Base-by-base conservation (phyloP, 805 yeast species). In the Candida caryicola region DNA sequence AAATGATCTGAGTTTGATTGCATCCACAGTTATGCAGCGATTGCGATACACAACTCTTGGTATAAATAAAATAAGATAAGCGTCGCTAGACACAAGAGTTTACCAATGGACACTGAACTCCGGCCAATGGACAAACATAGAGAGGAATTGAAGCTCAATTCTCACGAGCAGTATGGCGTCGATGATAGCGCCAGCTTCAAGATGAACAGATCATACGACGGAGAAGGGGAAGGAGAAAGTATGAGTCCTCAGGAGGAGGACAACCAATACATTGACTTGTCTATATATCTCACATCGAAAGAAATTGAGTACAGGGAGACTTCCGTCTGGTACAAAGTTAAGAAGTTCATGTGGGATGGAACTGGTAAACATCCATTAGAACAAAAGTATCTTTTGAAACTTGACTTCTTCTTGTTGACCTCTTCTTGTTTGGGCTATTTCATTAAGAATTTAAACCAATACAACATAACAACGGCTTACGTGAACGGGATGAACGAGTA, bases 331-430 rank as follows among this genome's bases (percentile, higher is more conserved):
- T 13, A 23, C 29, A 35, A 39, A 14, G 8, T 31, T 18, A 17
- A 26, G 18, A 33, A 31, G 5, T 54, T 34, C 31, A 34, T 58
- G 18, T 50, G 59, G 55, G 66, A 62, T 42, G 49, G 57, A 9
- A 28, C 33, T 6, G 70, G 66, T 39, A 66, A 69, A 37, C 57
- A 58, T 32, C 64, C 69, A 1, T 69, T 44, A 3, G 75, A 70
- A 41, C 66, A 70, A 33, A 62, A 57, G 18, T 55, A 79, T 26
- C 41, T 65, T 26, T 52, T 79, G 12, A 82, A 82, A 52, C 54
- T 81, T 23, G 88, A 82, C 49, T 44, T 77, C 9, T 52, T 78
- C 23, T 59, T 83, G 35, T 68, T 79, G n/a, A 63, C 71, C 31
- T 77, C 77, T 46, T 23, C 30, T 40, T 38, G 41, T 23, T 26